phyloP scores from a whole-genome alignment of 2,329 filamentous ascomycete species.

The Colletotrichum navitas region DNA sequence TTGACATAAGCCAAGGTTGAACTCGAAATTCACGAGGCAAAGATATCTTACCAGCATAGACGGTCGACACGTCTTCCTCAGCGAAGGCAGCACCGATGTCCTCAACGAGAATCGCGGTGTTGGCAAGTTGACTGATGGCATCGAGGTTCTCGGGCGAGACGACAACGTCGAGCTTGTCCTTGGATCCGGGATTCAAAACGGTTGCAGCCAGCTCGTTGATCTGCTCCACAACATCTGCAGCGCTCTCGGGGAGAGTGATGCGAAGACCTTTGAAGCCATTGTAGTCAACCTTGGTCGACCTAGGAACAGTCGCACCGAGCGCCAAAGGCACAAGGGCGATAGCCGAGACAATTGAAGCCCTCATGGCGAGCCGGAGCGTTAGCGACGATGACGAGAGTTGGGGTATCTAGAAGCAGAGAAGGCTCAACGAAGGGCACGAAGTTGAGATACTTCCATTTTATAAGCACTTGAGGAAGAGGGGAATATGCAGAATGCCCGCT shows the following conservation, averaged over 20 bases:
- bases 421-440: neutral
- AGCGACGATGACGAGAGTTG: neutral
- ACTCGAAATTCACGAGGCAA: neutral
- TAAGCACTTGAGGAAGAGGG: neutral
- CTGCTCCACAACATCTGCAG: constrained; percentile 16
- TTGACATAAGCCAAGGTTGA: neutral
- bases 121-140: constrained; percentile 49
- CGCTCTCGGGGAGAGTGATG: constrained; percentile 24
- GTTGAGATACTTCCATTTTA: constrained; percentile 4
- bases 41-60: constrained; percentile 36
- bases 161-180: constrained; percentile 48
- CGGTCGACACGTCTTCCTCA: constrained; percentile 45
- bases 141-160: constrained; percentile 48
- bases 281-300: constrained; percentile 35
- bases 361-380: constrained; percentile 16
- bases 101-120: constrained; percentile 49
- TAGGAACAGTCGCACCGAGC: constrained; percentile 16
- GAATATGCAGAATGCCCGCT: neutral
- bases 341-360: constrained; percentile 19
- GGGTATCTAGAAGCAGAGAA: neutral
- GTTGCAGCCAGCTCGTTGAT: constrained; percentile 35
- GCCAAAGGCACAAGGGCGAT: constrained; percentile 18
- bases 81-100: constrained; percentile 49
- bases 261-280: constrained; percentile 41
- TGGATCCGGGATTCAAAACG: constrained; percentile 21